A percentile compares a stretch with the other conserved stretches of the same genome.
phyloP scores from a whole-genome alignment of 805 yeast species.

The Pichia scutulata region DNA sequence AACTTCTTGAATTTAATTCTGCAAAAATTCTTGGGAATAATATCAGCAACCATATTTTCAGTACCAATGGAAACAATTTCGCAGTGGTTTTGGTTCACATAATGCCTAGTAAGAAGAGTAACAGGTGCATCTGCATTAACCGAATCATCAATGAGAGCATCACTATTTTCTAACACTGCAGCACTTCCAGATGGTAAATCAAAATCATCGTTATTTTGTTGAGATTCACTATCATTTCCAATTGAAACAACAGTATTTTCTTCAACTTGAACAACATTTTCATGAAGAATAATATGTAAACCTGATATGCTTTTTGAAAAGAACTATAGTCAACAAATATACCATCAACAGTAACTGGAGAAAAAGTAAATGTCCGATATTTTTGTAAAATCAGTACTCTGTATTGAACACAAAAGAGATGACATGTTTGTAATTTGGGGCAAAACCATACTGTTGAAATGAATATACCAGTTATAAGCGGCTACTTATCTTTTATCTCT shows the following conservation, averaged over 20 bases:
- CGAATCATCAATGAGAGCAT: too few relatives aligned
- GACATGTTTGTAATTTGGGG: neutral
- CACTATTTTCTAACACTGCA: too few relatives aligned
- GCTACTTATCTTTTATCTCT: too few relatives aligned
- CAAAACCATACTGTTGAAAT: constrained; percentile 2
- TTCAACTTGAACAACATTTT: neutral
- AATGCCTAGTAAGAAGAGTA: neutral
- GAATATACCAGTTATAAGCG: too few relatives aligned
- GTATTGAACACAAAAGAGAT: constrained; percentile 1
- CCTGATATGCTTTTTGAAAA: constrained; percentile 3
- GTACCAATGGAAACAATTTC: neutral
- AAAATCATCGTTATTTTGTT: too few relatives aligned
- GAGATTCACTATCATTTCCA: too few relatives aligned
- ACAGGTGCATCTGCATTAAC: neutral
- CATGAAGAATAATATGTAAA: neutral
- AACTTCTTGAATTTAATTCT: too few relatives aligned
- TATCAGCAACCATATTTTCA: neutral
- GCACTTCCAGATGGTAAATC: too few relatives aligned
- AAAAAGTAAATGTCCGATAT: neutral
- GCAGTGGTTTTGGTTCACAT: too few relatives aligned
- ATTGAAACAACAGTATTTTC: too few relatives aligned
- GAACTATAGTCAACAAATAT: constrained; percentile 6
- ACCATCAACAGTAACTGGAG: constrained; percentile 1
- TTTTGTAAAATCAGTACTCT: neutral
- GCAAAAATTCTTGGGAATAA: too few relatives aligned